These are phyloP conservation scores for Pestalotiopsis sp. DNA, from an alignment of 2,329 filamentous ascomycete species.

Conservation along the genomic window DNA sequence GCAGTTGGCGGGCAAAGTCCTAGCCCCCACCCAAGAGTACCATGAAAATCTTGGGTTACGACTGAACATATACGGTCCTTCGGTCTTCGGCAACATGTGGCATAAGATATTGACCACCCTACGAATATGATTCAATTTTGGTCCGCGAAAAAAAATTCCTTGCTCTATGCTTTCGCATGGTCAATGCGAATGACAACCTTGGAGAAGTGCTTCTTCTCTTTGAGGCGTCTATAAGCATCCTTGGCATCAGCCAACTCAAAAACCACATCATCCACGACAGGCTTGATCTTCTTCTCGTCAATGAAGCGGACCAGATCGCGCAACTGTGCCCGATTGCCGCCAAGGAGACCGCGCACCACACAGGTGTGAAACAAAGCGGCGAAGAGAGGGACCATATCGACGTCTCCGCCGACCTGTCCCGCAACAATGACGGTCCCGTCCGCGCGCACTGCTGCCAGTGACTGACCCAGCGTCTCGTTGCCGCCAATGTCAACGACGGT, in stretches of 20 bases:
- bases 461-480: conserved; percentile 59
- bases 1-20: too few species aligned
- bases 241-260: conserved; percentile 25
- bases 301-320: conserved; percentile 18
- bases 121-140: too few species aligned
- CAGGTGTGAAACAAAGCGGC: neutral
- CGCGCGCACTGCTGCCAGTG: conserved; percentile 48
- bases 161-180: too few species aligned
- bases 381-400: neutral
- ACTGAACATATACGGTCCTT: too few species aligned
- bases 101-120: too few species aligned
- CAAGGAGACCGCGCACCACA: conserved; percentile 17
- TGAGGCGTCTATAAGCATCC: conserved; percentile 33
- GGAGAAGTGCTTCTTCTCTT: conserved; percentile 37
- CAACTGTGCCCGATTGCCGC: conserved; percentile 20
- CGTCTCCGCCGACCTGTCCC: conserved; percentile 28
- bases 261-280: conserved; percentile 18
- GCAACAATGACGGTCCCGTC: conserved; percentile 36
- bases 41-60: too few species aligned
- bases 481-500: conserved; percentile 70
- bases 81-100: too few species aligned
- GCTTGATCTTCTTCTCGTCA: conserved; percentile 19
- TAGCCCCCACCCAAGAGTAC: too few species aligned
- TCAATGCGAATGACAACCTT: conserved; percentile 36
- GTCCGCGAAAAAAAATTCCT: too few species aligned